phyloP scores from a whole-genome alignment of 163 green algal species.

The Scenedesmus sp. region DNA sequence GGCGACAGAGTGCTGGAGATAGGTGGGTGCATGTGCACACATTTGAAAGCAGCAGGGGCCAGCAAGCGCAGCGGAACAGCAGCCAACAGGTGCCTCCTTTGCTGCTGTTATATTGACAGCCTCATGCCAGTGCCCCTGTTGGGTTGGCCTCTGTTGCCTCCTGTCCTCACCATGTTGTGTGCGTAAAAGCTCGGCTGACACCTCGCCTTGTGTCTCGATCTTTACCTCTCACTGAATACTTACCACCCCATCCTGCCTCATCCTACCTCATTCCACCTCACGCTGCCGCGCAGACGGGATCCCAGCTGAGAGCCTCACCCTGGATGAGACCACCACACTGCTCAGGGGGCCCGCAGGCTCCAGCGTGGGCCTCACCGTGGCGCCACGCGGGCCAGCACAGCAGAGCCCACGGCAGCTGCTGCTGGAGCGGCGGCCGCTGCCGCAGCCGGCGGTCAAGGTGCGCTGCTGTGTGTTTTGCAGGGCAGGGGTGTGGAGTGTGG shows the following conservation, averaged over 20 bases:
- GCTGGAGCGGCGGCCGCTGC: constrained; percentile 49
- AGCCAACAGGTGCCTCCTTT: not conserved
- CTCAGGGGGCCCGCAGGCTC: constrained; percentile 67
- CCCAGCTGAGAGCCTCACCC: constrained; percentile 53
- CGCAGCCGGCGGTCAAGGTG: constrained; percentile 55
- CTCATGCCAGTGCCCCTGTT: too few relatives aligned
- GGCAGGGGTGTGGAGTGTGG: not conserved
- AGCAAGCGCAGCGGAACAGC: not conserved
- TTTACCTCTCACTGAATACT: too few relatives aligned
- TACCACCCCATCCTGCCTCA: too few relatives aligned
- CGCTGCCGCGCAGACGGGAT: constrained; percentile 59
- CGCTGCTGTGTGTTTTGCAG: not conserved
- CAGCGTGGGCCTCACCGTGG: constrained; percentile 50
- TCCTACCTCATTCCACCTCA: too few relatives aligned
- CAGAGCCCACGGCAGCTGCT: not conserved
- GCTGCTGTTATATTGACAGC: too few relatives aligned
- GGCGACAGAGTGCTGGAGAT: constrained; percentile 69
- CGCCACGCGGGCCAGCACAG: not conserved
- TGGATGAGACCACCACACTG: constrained; percentile 59
- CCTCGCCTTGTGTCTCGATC: too few relatives aligned
- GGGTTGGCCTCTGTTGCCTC: not conserved
- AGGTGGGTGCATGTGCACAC: constrained; percentile 19
- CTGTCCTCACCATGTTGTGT: not conserved
- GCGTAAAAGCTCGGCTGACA: too few relatives aligned
- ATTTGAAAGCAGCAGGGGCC: not conserved